Evolutionary conservation across 345 rosid genomes (phyloP), one percentile per base, ranked within the genome.

Genomic region (Hevea brasiliensis): DNA sequence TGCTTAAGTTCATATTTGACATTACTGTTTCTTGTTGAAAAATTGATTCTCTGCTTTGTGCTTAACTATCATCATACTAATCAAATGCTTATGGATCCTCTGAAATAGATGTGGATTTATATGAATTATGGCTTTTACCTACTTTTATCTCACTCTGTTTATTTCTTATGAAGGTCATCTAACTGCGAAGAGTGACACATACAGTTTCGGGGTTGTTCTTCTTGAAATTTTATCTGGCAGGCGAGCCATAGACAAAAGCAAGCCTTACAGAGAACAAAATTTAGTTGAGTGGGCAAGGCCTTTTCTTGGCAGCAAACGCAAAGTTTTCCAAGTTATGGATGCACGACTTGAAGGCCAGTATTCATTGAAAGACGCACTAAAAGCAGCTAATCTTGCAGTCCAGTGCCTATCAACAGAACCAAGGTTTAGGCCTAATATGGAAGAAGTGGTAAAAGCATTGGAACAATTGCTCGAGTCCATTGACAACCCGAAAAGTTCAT

Each of bases 401-500:
- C 73, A 70, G n/a, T 78, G 81, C 74, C 35, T 78, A 32, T n/a
- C n/a, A n/a, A n/a, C n/a, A n/a, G n/a, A n/a, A n/a, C 74, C 81
- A 21, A 78, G 23, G 59, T 70, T n/a, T 5, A 74, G 81, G 57
- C 77, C 81, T 5, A 64, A 14, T 4, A 74, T 69, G 74, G 57
- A 45, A 56, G 50, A 37, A 57, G 71, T 74, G 61, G 74, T 78
- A 13, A 73, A 63, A 78, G 55, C 45, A 17, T 40, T 78, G 47
- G 81, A 77, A 68, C 70, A 82, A 55, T 85, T 92, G 58, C 85
- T 81, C 29, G 89, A 82, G 41, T 65, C 82, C 24, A 77, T 3
- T 26, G 41, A 54, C 14, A 77, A 13, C 24, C 78, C 7, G 13
- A 44, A 81, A 61, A 20, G 61, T 61, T 47, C 50, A 29, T 68